phyloP scores from a whole-genome alignment of 257 asterid genomes.

The Henckelia pumila region DNA sequence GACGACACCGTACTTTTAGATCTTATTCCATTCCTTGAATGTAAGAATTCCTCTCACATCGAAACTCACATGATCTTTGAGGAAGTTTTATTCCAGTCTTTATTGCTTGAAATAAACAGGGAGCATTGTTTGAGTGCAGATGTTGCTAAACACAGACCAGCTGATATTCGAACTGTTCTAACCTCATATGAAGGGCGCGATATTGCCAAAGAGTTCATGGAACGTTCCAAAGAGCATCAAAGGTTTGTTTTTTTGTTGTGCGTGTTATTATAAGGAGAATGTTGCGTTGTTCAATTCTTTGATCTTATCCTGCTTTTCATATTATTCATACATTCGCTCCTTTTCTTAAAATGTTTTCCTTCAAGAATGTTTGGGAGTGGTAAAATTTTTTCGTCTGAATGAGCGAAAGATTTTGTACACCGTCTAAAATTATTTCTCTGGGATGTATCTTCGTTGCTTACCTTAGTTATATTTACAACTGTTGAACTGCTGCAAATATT shows the following conservation, averaged over 20 bases:
- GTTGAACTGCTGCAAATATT: constrained; percentile 3
- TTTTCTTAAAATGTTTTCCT: neutral
- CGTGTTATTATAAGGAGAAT: constrained; percentile 3
- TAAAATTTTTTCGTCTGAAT: neutral
- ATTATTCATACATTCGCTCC: neutral
- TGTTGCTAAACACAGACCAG: constrained; percentile 72
- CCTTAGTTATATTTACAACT: constrained; percentile 1
- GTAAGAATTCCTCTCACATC: constrained; percentile 41
- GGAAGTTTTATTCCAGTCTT: neutral
- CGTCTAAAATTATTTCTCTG: neutral
- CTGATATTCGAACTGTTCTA: constrained; percentile 76
- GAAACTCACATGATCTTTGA: constrained; percentile 18
- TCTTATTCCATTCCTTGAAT: constrained; percentile 89
- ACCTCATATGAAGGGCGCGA: constrained; percentile 84
- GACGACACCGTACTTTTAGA: constrained; percentile 86
- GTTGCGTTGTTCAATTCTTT: neutral
- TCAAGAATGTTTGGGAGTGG: neutral
- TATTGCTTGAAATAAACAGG: constrained; percentile 4
- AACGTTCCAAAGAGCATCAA: constrained; percentile 72
- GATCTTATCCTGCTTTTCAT: neutral
- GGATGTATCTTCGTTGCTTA: neutral
- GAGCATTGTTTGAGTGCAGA: constrained; percentile 43
- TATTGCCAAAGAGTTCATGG: constrained; percentile 78
- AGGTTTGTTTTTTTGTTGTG: constrained; percentile 42
- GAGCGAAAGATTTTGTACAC: neutral